Evolutionary conservation across 1,284 basidiomycete genomes (phyloP), one percentile per base, ranked within the genome.

Genomic region (Austroboletus olivaceoglutinosus): DNA sequence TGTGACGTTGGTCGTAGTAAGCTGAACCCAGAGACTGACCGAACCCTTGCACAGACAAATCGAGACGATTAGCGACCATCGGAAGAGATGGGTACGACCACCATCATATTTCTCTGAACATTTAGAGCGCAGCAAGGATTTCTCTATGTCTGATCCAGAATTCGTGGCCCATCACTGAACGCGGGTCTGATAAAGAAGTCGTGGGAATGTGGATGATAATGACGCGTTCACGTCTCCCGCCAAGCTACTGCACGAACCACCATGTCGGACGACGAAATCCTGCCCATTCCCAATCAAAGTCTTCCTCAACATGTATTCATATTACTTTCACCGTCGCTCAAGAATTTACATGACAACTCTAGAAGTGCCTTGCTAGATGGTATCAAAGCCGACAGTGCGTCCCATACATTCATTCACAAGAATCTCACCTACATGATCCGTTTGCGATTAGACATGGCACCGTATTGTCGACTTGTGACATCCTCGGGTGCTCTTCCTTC

Each of bases 21-120:
- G 76, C 7, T 82, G 81, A 16, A 98, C 85, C 71, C 87, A 98
- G 0, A 93, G 93, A 62, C 83, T 92, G 60, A 98, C 83, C 4
- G 75, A 76, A 45, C 96, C 95, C 55, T 92, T 90, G 71, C 97
- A 99, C 5, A 99, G 77, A 1, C n/a, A n/a, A n/a, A n/a, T n/a
- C n/a, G n/a, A n/a, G n/a, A n/a, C n/a, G n/a, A n/a, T n/a, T n/a
- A n/a, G n/a, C n/a, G n/a, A n/a, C n/a, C n/a, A n/a, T n/a, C n/a
- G n/a, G n/a, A n/a, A n/a, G n/a, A n/a, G n/a, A n/a, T n/a, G n/a
- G n/a, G n/a, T n/a, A n/a, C n/a, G n/a, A n/a, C n/a, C n/a, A n/a
- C n/a, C n/a, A n/a, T n/a, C n/a, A n/a, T 25, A 9, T 25, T 25
- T 25, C 25, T 25, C 25, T 25, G 25, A 25, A 25, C 25, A 25